Conservation (phyloP, 2,329 filamentous ascomycete genomes). For the Raffaelea arxii region DNA sequence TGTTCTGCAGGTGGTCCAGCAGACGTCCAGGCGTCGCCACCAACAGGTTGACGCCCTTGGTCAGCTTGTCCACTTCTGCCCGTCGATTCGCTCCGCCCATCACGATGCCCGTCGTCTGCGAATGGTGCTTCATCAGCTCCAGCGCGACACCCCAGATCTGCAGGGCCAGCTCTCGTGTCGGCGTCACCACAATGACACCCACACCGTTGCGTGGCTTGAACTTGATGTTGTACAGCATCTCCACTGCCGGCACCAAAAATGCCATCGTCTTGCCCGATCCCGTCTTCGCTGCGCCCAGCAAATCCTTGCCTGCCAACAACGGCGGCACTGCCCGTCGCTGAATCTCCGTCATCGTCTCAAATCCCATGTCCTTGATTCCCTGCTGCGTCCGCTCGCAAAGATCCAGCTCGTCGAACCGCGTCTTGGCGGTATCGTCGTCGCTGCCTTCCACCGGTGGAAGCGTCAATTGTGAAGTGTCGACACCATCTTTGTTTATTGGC, state of each 20-base stretch:
- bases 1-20: constrained; percentile 90
- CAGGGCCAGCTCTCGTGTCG: constrained; percentile 84
- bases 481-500: too few relatives aligned
- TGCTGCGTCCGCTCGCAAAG: constrained; percentile 82
- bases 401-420: constrained; percentile 68
- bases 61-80: constrained; percentile 87
- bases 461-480: too few relatives aligned
- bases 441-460: constrained; percentile 47
- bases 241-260: constrained; percentile 87
- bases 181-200: constrained; percentile 85
- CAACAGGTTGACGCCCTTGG: constrained; percentile 87
- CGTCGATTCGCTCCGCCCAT: constrained; percentile 89
- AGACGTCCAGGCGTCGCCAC: constrained; percentile 90
- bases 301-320: constrained; percentile 75
- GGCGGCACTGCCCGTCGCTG: constrained; percentile 82
- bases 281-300: constrained; percentile 82
- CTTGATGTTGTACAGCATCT: constrained; percentile 80
- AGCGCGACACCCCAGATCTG: constrained; percentile 94
- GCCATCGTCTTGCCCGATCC: constrained; percentile 91
- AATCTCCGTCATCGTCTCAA: constrained; percentile 92
- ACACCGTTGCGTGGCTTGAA: constrained; percentile 95
- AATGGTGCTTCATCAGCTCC: constrained; percentile 84
- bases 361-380: constrained; percentile 84
- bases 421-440: constrained; percentile 40
- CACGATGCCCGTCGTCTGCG: constrained; percentile 57